Evolutionary conservation across 1,284 basidiomycete species (phyloP).

Genomic region (Athelia sp.): DNA sequence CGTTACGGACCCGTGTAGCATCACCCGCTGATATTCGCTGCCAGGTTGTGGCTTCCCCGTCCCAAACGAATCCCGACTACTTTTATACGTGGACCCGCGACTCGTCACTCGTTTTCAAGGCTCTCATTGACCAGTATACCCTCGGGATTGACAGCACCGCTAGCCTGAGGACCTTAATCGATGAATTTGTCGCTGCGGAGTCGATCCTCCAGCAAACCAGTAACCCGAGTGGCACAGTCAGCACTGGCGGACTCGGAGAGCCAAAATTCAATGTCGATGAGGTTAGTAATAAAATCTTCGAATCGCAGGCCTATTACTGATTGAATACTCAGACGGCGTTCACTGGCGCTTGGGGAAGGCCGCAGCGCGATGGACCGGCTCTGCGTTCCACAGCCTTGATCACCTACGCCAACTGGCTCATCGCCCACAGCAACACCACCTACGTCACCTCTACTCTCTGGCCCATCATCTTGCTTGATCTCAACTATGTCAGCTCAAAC

Average conservation of each 20-base stretch:
- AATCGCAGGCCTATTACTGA: too few species aligned
- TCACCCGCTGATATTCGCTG: neutral
- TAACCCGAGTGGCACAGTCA: slow-evolving; percentile 38
- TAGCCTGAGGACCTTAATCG: slow-evolving; percentile 12
- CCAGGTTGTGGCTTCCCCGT: slow-evolving; percentile 1
- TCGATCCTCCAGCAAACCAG: slow-evolving; percentile 30
- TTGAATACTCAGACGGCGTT: slow-evolving; percentile 34
- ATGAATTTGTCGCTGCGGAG: slow-evolving; percentile 29
- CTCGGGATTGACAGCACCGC: slow-evolving; percentile 21
- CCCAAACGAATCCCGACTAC: slow-evolving; percentile 29
- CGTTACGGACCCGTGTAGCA: neutral
- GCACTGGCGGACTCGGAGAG: slow-evolving; percentile 39
- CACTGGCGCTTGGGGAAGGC: slow-evolving; percentile 36
- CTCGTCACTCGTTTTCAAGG: slow-evolving; percentile 37
- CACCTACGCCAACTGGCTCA: slow-evolving; percentile 37
- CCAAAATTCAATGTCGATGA: slow-evolving; percentile 33
- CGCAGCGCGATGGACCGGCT: slow-evolving; percentile 38
- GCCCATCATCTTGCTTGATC: slow-evolving; percentile 37
- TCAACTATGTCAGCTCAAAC: slow-evolving; percentile 32
- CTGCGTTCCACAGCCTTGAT: slow-evolving; percentile 39
- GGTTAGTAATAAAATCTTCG: neutral
- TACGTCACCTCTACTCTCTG: slow-evolving; percentile 34
- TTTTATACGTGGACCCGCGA: slow-evolving; percentile 37
- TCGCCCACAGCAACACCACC: slow-evolving; percentile 30
- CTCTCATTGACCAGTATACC: slow-evolving; percentile 32